Evolutionary conservation across 768 basidiomycete species (phyloP).

Genomic region (Dictyophora rubrovolvata): DNA sequence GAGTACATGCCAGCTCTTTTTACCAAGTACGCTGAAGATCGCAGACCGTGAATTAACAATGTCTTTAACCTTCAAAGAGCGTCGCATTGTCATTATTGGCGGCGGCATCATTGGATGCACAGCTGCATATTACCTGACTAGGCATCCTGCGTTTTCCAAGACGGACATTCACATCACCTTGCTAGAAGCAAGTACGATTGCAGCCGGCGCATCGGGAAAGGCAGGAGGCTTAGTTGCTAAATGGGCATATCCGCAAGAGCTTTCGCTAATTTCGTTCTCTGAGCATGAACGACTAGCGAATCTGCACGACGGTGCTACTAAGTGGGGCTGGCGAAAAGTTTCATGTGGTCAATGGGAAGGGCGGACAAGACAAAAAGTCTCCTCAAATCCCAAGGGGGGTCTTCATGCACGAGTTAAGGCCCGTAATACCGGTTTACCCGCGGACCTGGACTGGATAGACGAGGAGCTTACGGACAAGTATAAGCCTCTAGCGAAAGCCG

Average conservation of each 20-base stretch:
- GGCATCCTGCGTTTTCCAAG: conserved; percentile 38
- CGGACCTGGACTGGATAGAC: conserved; percentile 25
- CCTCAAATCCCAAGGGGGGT: conserved; percentile 2
- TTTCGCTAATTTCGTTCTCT: conserved; percentile 60
- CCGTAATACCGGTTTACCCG: conserved; percentile 28
- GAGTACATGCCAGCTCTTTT: no score
- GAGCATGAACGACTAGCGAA: conserved; percentile 68
- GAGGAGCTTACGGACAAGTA: conserved; percentile 52
- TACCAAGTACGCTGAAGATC: no score
- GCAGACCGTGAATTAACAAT: not conserved
- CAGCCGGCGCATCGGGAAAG: conserved; percentile 77
- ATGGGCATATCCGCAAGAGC: conserved; percentile 70
- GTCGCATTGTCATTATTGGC: conserved; percentile 61
- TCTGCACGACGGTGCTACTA: conserved; percentile 52
- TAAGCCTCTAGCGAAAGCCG: conserved; percentile 42
- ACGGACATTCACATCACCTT: conserved; percentile 39
- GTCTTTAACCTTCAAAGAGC: not conserved
- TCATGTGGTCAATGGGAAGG: conserved; percentile 67
- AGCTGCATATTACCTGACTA: conserved; percentile 70
- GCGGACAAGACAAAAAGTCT: conserved; percentile 19
- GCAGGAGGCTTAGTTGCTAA: conserved; percentile 78
- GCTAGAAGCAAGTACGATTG: conserved; percentile 62
- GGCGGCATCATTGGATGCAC: conserved; percentile 83
- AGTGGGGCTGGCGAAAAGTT: conserved; percentile 82
- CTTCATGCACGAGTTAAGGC: conserved; percentile 48